A percentile compares a stretch with the other conserved stretches of the same genome.
These are phyloP conservation scores for Leucosporidium creatinivorum DNA, from an alignment of 768 basidiomycete genomes.

Conservation along the genomic window DNA sequence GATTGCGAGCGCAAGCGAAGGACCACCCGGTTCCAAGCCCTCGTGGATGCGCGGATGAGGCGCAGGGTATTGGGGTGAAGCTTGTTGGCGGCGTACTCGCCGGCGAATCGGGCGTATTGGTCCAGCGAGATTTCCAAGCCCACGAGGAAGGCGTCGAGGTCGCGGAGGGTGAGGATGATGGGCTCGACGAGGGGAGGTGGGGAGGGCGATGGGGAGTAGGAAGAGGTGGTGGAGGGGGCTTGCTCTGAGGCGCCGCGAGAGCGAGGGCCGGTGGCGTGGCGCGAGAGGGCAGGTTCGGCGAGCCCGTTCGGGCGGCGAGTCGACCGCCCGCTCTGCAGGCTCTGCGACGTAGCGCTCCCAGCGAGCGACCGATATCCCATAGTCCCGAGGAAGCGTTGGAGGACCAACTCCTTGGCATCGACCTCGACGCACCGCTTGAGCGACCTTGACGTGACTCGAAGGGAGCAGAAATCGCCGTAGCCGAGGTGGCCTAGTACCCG, in stretches of 20 bases:
- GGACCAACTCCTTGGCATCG: slow-evolving; percentile 25
- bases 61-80: slow-evolving; percentile 6
- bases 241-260: too few species aligned
- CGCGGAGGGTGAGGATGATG: slow-evolving; percentile 25
- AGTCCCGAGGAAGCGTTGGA: slow-evolving; percentile 29
- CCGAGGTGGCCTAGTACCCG: slow-evolving; percentile 10
- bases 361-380: slow-evolving; percentile 20
- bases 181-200: background rate
- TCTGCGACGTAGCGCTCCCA: too few species aligned
- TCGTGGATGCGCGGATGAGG: slow-evolving; percentile 27
- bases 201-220: too few species aligned
- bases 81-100: background rate
- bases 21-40: slow-evolving; percentile 33
- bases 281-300: too few species aligned
- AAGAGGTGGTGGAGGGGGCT: too few species aligned
- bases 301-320: too few species aligned
- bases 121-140: slow-evolving; percentile 5
- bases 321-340: too few species aligned
- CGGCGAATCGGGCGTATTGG: slow-evolving; percentile 25
- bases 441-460: slow-evolving; percentile 9
- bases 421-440: slow-evolving; percentile 7
- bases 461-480: slow-evolving; percentile 11
- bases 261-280: too few species aligned
- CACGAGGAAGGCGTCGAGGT: slow-evolving; percentile 30
- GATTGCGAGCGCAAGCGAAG: slow-evolving; percentile 30